Evolutionary conservation across 2,329 filamentous ascomycete genomes (phyloP), one percentile per base, ranked within the genome.

Genomic region (Rhynchosporium graminicola): DNA sequence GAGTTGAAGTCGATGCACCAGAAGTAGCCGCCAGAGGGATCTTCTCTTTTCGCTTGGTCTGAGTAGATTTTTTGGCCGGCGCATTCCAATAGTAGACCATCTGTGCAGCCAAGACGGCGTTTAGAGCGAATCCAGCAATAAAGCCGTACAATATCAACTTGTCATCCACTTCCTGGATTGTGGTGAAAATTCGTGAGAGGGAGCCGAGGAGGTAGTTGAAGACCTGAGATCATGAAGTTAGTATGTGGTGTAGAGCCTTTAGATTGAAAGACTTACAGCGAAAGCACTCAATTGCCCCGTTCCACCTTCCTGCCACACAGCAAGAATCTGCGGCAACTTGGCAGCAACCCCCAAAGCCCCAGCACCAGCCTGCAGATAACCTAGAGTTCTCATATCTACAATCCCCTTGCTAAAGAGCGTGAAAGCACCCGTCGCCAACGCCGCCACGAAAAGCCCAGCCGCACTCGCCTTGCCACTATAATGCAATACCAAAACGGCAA

Each of bases 191-290:
- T 74, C 95, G 90, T 31, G 92, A 91, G 63, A 98, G 85, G 48
- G 92, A 97, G 45, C 96, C 95, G 70, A 88, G 82, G 72, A 99
- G 91, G 78, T 97, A 99, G 82, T 97, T 98, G 84, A 99, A 97
- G 70, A 99, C 92, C 93, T 97, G 45, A 20, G 31, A 10, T 6
- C 28, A 42, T 15, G 40, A 42, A 50, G 20, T 63, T 45, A 61
- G 60, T 12, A 40, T 36, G 10, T 1, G 20, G 4, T 46, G 8
- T 46, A 20, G 20, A 20, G 20, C 20, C 20, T 20, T 20, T 20
- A 20, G 20, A 20, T 20, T 31, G 20, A 50, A 36, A 42, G 29
- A 67, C 90, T 79, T 83, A 96, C 95, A 63, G 95, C 91, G 76
- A 98, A 98, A 57, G 95, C 94, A 74, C 92, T 97, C 76, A 99